Percentiles rank a stretch among this genome's conserved stretches.
phyloP scores from a whole-genome alignment of 2,329 filamentous ascomycete species.

The Alternaria sp. region DNA sequence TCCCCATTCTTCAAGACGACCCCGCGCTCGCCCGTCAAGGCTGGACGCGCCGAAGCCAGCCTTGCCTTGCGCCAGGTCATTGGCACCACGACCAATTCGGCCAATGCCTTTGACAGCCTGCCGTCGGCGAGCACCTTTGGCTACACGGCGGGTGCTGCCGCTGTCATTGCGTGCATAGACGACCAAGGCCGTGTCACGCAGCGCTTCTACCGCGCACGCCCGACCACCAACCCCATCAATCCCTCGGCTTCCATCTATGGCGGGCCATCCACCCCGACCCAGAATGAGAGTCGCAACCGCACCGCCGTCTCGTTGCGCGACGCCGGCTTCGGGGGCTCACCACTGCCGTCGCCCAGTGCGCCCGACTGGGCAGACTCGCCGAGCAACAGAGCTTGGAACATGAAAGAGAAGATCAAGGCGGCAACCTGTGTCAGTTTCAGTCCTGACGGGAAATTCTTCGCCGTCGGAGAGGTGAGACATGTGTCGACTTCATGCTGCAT shows the following conservation, averaged over 20 bases:
- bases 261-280: constrained; percentile 62
- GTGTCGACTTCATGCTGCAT: not conserved
- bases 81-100: constrained; percentile 84
- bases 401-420: constrained; percentile 90
- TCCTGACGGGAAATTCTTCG: constrained; percentile 83
- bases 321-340: constrained; percentile 50
- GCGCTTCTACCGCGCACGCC: constrained; percentile 88
- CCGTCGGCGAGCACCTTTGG: constrained; percentile 75
- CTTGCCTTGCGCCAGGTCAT: constrained; percentile 84
- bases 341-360: constrained; percentile 54
- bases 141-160: constrained; percentile 90
- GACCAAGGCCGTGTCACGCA: constrained; percentile 70
- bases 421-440: constrained; percentile 91
- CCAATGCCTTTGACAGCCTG: constrained; percentile 85
- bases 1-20: constrained; percentile 69
- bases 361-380: constrained; percentile 65
- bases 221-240: constrained; percentile 72
- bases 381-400: constrained; percentile 78
- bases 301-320: constrained; percentile 63
- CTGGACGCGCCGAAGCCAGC: constrained; percentile 53
- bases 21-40: constrained; percentile 67
- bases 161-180: constrained; percentile 84
- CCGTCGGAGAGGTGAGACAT: constrained; percentile 77
- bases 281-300: constrained; percentile 61
- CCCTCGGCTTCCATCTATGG: constrained; percentile 60